phyloP scores from a whole-genome alignment of 2,329 filamentous ascomycete species.

The Scopulariopsis brevicaulis region DNA sequence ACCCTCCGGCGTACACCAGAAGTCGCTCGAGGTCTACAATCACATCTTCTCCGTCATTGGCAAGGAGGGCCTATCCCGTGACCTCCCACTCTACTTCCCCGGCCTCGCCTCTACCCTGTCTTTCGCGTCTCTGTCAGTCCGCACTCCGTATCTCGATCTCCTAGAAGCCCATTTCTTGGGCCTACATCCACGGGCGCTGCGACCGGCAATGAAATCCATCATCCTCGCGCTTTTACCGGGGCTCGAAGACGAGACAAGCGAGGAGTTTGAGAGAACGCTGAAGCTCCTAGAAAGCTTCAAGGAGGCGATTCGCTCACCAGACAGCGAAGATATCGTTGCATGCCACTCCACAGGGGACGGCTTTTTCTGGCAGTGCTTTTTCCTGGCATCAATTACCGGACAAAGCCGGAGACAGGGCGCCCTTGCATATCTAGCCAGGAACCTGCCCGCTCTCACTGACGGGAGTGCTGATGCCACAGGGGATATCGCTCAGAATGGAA shows the following conservation, averaged over 20 bases:
- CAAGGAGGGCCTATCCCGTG: slow-evolving; percentile 64
- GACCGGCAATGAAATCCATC: slow-evolving; percentile 82
- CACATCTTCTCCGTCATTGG: slow-evolving; percentile 84
- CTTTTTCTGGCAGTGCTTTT: slow-evolving; percentile 98
- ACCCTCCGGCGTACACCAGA: slow-evolving; percentile 95
- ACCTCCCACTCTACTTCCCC: slow-evolving; percentile 80
- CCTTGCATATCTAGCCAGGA: slow-evolving; percentile 72
- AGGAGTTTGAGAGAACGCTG: slow-evolving; percentile 87
- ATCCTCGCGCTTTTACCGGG: slow-evolving; percentile 84
- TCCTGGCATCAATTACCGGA: slow-evolving; percentile 85
- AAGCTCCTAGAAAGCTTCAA: slow-evolving; percentile 71
- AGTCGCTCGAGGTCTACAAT: slow-evolving; percentile 85
- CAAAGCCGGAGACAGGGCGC: slow-evolving; percentile 75
- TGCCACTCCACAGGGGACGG: slow-evolving; percentile 56
- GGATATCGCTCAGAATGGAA: slow-evolving; percentile 17
- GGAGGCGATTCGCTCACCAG: slow-evolving; percentile 43
- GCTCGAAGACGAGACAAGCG: slow-evolving; percentile 89
- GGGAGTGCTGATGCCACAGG: slow-evolving; percentile 11
- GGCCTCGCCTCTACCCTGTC: slow-evolving; percentile 82
- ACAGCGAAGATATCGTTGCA: slow-evolving; percentile 34
- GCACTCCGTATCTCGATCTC: slow-evolving; percentile 73
- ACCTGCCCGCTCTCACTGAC: slow-evolving; percentile 57
- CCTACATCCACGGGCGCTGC: slow-evolving; percentile 58
- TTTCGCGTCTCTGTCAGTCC: slow-evolving; percentile 86
- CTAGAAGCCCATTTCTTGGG: slow-evolving; percentile 71